Evolutionary conservation across 2,329 filamentous ascomycete species (phyloP).

Genomic region (Diaporthe sp.): DNA sequence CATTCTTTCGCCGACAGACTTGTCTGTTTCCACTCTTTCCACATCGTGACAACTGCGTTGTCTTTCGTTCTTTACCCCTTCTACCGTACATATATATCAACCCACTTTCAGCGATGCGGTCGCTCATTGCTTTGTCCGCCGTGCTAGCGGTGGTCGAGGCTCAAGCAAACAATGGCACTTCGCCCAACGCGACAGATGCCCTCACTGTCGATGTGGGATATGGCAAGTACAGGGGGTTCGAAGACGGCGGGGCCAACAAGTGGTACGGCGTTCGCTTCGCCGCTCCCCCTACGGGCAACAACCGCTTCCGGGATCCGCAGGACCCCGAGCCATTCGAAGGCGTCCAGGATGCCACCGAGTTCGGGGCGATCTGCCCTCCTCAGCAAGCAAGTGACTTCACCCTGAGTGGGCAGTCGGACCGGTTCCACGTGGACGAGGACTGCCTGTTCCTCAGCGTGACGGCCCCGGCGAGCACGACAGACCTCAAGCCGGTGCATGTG

Average conservation of each 20-base stretch:
- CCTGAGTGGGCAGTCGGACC: slow-evolving; percentile 3
- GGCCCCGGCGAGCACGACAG: background rate
- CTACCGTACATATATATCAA: background rate
- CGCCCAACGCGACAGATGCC: background rate
- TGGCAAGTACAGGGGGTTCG: slow-evolving; percentile 16
- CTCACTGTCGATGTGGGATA: slow-evolving; percentile 13
- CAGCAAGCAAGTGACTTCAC: slow-evolving; percentile 10
- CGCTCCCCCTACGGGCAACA: slow-evolving; percentile 4
- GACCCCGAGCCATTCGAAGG: slow-evolving; percentile 1
- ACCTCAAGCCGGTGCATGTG: slow-evolving; percentile 64
- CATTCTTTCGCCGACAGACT: slow-evolving; percentile 7
- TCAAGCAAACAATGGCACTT: background rate
- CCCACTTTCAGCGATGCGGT: background rate
- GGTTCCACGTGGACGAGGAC: slow-evolving; percentile 29
- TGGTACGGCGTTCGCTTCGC: slow-evolving; percentile 21
- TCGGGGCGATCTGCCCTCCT: slow-evolving; percentile 14
- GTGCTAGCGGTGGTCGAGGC: background rate
- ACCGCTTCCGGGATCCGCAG: slow-evolving; percentile 11
- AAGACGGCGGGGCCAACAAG: slow-evolving; percentile 8
- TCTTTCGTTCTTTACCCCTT: background rate
- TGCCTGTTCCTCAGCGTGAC: slow-evolving; percentile 29
- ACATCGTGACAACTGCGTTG: background rate
- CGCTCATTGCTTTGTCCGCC: background rate
- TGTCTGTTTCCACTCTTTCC: slow-evolving; percentile 20
- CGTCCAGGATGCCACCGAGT: slow-evolving; percentile 1